Conservation (phyloP, 1,284 basidiomycete genomes). For the Heterobasidion annosum region DNA sequence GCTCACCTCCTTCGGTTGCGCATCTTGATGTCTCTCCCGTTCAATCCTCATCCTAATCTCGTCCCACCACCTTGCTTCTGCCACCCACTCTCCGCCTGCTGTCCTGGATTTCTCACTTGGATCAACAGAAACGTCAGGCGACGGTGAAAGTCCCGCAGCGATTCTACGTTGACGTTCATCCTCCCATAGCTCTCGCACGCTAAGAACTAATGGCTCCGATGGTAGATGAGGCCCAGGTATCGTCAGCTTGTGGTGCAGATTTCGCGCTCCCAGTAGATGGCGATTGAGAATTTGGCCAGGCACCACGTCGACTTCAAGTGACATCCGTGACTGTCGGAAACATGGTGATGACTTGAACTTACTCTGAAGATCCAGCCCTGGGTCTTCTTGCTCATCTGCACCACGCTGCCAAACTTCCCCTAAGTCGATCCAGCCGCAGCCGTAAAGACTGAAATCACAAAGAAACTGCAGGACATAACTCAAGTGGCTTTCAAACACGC, state of each 20-base stretch:
- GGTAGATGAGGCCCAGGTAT: slow-evolving; percentile 44
- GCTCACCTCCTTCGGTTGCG: slow-evolving; percentile 20
- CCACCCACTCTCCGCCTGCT: slow-evolving; percentile 54
- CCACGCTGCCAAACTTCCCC: slow-evolving; percentile 51
- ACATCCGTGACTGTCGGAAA: slow-evolving; percentile 61
- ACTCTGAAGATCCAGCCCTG: neutral
- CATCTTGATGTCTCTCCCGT: slow-evolving; percentile 27
- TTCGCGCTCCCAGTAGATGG: slow-evolving; percentile 51
- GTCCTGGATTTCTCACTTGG: slow-evolving; percentile 49
- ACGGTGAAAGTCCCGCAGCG: slow-evolving; percentile 56
- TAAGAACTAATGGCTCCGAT: slow-evolving; percentile 74
- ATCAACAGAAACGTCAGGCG: slow-evolving; percentile 61
- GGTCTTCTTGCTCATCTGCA: slow-evolving; percentile 14
- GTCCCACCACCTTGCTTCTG: slow-evolving; percentile 65
- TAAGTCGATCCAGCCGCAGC: slow-evolving; percentile 84
- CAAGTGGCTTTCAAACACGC: slow-evolving; percentile 86
- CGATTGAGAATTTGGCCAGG: slow-evolving; percentile 86
- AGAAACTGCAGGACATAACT: slow-evolving; percentile 89
- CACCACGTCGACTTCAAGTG: slow-evolving; percentile 79
- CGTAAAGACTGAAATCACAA: slow-evolving; percentile 93
- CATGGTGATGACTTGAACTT: slow-evolving; percentile 39
- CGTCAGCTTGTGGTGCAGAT: slow-evolving; percentile 67
- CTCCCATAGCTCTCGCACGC: slow-evolving; percentile 92
- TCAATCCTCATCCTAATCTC: slow-evolving; percentile 49
- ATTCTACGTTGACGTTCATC: slow-evolving; percentile 75